phyloP scores from a whole-genome alignment of 768 basidiomycete genomes.

The Tylopilus vinaceipallidus region DNA sequence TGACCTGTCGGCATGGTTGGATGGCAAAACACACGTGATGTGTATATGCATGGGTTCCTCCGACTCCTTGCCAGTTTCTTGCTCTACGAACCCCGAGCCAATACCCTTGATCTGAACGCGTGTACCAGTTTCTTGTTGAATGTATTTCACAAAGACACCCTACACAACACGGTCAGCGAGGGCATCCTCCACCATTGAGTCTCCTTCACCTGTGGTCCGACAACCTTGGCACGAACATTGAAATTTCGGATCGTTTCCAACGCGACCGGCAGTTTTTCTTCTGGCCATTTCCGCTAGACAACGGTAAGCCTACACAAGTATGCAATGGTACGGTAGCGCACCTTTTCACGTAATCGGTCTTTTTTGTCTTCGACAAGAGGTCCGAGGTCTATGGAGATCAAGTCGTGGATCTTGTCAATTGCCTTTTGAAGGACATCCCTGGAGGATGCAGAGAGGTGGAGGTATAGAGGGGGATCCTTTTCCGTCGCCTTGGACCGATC shows the following conservation, averaged over 20 bases:
- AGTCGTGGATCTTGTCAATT: conserved; percentile 69
- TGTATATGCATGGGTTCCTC: conserved; percentile 92
- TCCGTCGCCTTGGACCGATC: conserved; percentile 89
- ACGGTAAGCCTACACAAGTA: conserved; percentile 8
- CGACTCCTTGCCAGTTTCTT: conserved; percentile 82
- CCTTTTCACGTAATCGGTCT: conserved; percentile 64
- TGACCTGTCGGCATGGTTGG: conserved; percentile 17
- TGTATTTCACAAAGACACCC: conserved; percentile 98
- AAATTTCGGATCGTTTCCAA: conserved; percentile 93
- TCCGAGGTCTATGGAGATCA: conserved; percentile 73
- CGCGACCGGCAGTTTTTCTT: conserved; percentile 89
- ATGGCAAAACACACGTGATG: conserved; percentile 62
- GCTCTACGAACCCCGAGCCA: conserved; percentile 94
- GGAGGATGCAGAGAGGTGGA: conserved; percentile 83
- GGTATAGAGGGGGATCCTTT: conserved; percentile 89
- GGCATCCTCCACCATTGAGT: not conserved
- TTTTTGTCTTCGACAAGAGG: conserved; percentile 79
- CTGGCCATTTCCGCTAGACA: conserved; percentile 90
- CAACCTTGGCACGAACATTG: conserved; percentile 96
- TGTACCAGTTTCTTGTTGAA: conserved; percentile 93
- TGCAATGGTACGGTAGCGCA: conserved; percentile 22
- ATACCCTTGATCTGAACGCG: conserved; percentile 96
- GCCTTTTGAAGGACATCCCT: conserved; percentile 65
- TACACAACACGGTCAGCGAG: conserved; percentile 1
- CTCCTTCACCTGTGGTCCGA: conserved; percentile 79